Percentiles rank a stretch among this genome's conserved stretches.
phyloP scores from a whole-genome alignment of 1,139 yeast genomes.

The Eremothecium gossypii region DNA sequence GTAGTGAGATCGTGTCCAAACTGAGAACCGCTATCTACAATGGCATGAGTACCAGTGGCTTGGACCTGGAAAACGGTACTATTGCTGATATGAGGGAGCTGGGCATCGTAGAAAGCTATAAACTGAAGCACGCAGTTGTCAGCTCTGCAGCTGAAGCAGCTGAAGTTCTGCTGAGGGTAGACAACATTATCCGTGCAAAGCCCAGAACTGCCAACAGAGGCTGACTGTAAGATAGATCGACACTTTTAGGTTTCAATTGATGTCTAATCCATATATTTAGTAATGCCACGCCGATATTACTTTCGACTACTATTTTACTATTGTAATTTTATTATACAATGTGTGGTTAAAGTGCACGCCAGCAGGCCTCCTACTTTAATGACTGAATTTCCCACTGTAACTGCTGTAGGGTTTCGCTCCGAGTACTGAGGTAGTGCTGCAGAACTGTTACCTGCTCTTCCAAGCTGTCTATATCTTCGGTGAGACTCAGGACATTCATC shows the following conservation, averaged over 20 bases:
- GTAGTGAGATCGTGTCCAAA: slow-evolving; percentile 84
- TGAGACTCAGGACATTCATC: slow-evolving; percentile 33
- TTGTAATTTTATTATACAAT: not conserved
- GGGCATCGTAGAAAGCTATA: slow-evolving; percentile 88
- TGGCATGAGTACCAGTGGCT: slow-evolving; percentile 86
- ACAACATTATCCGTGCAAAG: slow-evolving; percentile 90
- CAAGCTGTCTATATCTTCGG: slow-evolving; percentile 37
- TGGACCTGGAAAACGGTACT: slow-evolving; percentile 73
- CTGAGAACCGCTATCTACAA: slow-evolving; percentile 87
- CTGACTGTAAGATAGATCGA: slow-evolving; percentile 19
- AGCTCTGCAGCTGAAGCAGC: slow-evolving; percentile 96
- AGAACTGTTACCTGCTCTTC: slow-evolving; percentile 48
- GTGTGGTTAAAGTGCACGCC: not conserved
- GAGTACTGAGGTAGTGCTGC: slow-evolving; percentile 42
- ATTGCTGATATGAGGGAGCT: slow-evolving; percentile 91
- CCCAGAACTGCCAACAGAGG: slow-evolving; percentile 92
- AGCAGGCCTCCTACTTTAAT: not conserved
- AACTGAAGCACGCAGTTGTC: slow-evolving; percentile 90
- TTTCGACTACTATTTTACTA: not conserved
- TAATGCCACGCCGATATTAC: not conserved
- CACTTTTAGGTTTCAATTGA: not conserved
- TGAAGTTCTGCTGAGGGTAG: slow-evolving; percentile 88
- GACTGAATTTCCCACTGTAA: slow-evolving; percentile 35
- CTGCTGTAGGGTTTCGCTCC: slow-evolving; percentile 38
- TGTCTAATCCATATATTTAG: not conserved